These are phyloP conservation scores for Pseudisothecium myosuroides DNA, from an alignment of 225 moss, liverwort and hornwort species.

Conservation along the genomic window DNA sequence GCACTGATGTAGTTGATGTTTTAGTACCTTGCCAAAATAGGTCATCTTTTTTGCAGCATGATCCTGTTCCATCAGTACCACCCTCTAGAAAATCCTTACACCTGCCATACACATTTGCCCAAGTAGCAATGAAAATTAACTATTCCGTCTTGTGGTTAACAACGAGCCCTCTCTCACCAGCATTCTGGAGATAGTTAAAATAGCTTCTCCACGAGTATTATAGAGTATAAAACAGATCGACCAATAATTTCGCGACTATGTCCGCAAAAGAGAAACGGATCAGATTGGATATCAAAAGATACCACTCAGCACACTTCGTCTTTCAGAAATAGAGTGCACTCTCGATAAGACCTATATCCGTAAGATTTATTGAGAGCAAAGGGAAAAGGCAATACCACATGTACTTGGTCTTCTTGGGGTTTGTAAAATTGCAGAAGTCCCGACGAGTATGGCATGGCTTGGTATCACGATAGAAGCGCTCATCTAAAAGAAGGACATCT, in stretches of 20 bases:
- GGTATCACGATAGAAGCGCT: conserved; percentile 78
- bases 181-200: not conserved
- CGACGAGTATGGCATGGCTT: conserved; percentile 79
- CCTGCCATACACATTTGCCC: conserved; percentile 19
- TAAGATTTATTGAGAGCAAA: not conserved
- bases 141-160: not conserved
- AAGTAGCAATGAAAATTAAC: not conserved
- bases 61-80: conserved; percentile 68
- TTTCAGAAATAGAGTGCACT: not conserved
- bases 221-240: not conserved
- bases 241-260: not conserved
- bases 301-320: not conserved
- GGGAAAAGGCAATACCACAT: conserved; percentile 37
- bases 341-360: not conserved
- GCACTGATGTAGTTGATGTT: not conserved
- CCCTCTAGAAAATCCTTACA: conserved; percentile 82
- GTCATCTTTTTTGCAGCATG: conserved; percentile 87
- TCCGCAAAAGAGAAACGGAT: not conserved
- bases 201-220: not conserved
- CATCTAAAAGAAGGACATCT: conserved; percentile 82
- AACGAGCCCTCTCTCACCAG: not conserved
- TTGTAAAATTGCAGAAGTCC: conserved; percentile 62
- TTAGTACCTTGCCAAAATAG: conserved; percentile 58
- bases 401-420: conserved; percentile 77
- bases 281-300: not conserved